These are phyloP conservation scores for Delonix regia DNA, from an alignment of 306 rosid genomes.

Conservation along the genomic window DNA sequence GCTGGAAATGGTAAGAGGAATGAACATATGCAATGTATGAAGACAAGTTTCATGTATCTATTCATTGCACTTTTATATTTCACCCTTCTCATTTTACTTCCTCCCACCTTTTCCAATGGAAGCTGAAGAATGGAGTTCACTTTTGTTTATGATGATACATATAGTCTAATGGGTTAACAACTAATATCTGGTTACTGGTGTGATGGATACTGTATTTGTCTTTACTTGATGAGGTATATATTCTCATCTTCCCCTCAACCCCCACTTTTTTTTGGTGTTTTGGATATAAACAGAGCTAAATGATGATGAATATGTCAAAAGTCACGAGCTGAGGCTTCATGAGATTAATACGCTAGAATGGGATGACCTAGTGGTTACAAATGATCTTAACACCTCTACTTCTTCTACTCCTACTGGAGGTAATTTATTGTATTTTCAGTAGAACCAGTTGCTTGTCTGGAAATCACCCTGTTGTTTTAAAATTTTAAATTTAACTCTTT, in stretches of 20 bases:
- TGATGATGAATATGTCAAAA: conserved; percentile 47
- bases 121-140: conserved; percentile 16
- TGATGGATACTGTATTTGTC: conserved; percentile 8
- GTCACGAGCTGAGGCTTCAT: conserved; percentile 70
- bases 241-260: conserved; percentile 40
- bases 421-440: conserved; percentile 49
- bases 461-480: conserved; percentile 33
- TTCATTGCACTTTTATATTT: conserved; percentile 16
- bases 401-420: conserved; percentile 61
- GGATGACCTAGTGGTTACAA: conserved; percentile 83
- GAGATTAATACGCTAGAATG: conserved; percentile 98
- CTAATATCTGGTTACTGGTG: background rate
- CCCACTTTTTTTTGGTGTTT: background rate
- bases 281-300: conserved; percentile 55
- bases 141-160: conserved; percentile 9
- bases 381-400: conserved; percentile 48
- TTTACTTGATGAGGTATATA: conserved; percentile 32
- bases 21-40: background rate
- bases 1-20: conserved; percentile 16
- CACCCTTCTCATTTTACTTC: conserved; percentile 15
- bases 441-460: conserved; percentile 20
- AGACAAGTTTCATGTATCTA: background rate
- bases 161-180: background rate
- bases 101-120: conserved; percentile 25
- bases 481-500: conserved; percentile 27